Conservation (phyloP, 345 rosid species). For the Citrus hindsii region DNA sequence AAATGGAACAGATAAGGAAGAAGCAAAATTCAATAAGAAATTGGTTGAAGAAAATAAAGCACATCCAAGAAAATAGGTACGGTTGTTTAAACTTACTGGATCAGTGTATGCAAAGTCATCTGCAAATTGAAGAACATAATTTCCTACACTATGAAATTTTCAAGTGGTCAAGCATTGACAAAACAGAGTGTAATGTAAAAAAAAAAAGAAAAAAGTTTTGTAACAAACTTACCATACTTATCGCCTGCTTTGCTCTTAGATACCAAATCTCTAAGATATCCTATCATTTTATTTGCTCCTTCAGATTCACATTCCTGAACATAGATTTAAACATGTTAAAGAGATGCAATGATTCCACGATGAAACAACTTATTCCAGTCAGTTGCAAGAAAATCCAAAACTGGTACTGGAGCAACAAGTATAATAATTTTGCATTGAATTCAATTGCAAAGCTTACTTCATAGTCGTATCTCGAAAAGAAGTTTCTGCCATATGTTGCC, state of each 20-base stretch:
- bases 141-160: conserved; percentile 42
- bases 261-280: conserved; percentile 66
- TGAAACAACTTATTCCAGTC: conserved; percentile 2
- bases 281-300: conserved; percentile 86
- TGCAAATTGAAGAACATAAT: conserved; percentile 67
- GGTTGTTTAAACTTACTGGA: conserved; percentile 57
- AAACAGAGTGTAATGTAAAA: not conserved
- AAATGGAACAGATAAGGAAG: conserved; percentile 8
- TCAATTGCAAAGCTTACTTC: conserved; percentile 50
- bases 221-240: conserved; percentile 52
- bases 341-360: conserved; percentile 8
- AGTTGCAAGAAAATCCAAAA: not conserved
- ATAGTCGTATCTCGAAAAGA: conserved; percentile 92
- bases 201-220: conserved; percentile 4
- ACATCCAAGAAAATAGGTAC: not conserved
- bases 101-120: conserved; percentile 90
- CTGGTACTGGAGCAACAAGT: not conserved
- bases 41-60: not conserved
- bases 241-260: conserved; percentile 71
- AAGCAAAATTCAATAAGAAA: not conserved
- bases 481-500: conserved; percentile 92
- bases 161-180: conserved; percentile 9
- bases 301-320: conserved; percentile 88
- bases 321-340: conserved; percentile 11
- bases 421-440: not conserved